Evolutionary conservation across 495 filamentous ascomycete genomes (phyloP).

Genomic region (Tuber melanosporum): DNA sequence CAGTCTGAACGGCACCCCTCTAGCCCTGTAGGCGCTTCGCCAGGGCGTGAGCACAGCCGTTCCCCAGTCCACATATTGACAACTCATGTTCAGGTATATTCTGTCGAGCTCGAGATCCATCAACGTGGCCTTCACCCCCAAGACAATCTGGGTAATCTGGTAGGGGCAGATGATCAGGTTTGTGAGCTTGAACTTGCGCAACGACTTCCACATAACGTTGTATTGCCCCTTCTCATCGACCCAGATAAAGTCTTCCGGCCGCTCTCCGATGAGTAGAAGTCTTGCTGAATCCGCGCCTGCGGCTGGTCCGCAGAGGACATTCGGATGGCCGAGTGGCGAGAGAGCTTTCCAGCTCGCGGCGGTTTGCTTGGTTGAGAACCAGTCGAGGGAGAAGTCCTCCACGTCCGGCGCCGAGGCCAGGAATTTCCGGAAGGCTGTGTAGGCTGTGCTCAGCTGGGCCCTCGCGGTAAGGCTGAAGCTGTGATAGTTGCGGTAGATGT

Average conservation of each 20-base stretch:
- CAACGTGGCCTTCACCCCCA: not conserved
- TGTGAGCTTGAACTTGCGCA: not conserved
- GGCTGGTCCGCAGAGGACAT: not conserved
- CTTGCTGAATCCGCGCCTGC: not conserved
- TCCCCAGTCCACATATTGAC: not conserved
- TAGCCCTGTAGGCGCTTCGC: not conserved
- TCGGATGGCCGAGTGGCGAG: not conserved
- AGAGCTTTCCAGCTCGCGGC: not conserved
- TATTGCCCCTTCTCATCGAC: not conserved
- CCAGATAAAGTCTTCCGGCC: not conserved
- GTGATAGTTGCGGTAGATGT: not conserved
- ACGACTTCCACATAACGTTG: not conserved
- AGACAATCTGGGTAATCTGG: not conserved
- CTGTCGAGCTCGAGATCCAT: not conserved
- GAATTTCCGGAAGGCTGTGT: not conserved
- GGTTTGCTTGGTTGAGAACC: not conserved
- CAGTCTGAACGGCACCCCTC: not conserved
- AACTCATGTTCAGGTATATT: not conserved
- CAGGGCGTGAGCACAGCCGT: not conserved
- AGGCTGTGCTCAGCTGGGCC: not conserved
- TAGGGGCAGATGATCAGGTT: not conserved
- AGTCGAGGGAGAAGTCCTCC: not conserved
- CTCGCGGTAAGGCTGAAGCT: not conserved
- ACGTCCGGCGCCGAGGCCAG: not conserved
- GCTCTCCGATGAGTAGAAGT: not conserved